A percentile compares a stretch with the other conserved stretches of the same genome.
Evolutionary conservation across 2,329 filamentous ascomycete genomes (phyloP).

Genomic region (Cercospora berteroae): DNA sequence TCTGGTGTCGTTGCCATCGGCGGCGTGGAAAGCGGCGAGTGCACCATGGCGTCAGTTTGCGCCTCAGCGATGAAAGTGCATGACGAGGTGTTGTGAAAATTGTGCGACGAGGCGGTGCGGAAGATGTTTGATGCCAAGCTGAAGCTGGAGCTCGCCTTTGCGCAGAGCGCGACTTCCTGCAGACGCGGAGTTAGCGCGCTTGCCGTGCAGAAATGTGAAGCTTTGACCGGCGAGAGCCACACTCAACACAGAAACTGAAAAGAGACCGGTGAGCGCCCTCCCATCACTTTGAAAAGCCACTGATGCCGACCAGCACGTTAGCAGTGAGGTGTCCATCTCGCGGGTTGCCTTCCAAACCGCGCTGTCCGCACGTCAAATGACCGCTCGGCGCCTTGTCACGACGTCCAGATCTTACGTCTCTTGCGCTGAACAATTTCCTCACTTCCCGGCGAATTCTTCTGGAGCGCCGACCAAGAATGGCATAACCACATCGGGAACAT

Average conservation of each 20-base stretch:
- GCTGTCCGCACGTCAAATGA: neutral
- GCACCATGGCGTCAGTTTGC: too few species aligned
- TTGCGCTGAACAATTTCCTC: too few species aligned
- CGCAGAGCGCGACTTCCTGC: neutral
- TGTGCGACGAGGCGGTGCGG: too few species aligned
- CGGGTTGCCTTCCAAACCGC: neutral
- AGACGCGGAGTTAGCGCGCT: neutral
- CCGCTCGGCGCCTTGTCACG: neutral
- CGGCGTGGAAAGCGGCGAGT: too few species aligned
- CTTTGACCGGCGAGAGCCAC: neutral
- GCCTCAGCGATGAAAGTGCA: too few species aligned
- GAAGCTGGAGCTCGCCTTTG: neutral
- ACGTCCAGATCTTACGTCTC: too few species aligned
- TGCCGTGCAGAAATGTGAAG: neutral
- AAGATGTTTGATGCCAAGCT: neutral
- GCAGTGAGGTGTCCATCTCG: neutral
- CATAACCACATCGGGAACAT: neutral
- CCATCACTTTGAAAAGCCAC: neutral
- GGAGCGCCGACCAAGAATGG: neutral
- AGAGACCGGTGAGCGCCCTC: neutral
- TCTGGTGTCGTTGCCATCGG: too few species aligned
- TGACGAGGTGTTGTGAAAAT: too few species aligned
- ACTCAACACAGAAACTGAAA: neutral
- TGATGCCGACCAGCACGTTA: neutral
- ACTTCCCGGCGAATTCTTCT: neutral